phyloP scores from a whole-genome alignment of 768 basidiomycete genomes.

The Phallus indusiatus region DNA sequence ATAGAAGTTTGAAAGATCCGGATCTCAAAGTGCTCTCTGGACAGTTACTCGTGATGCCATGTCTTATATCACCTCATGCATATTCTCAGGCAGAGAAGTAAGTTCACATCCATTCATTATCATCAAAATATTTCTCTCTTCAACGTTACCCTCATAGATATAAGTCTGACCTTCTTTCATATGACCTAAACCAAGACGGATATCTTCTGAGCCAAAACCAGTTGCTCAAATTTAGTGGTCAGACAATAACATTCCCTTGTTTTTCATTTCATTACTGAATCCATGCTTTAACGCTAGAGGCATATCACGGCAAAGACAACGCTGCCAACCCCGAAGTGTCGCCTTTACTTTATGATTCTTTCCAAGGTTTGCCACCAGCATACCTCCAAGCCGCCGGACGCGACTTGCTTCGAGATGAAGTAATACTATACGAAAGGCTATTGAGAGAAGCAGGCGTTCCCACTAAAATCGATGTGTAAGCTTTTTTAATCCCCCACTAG shows the following conservation, averaged over 20 bases:
- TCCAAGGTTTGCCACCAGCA: constrained; percentile 16
- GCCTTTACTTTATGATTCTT: constrained; percentile 15
- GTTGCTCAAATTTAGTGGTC: constrained; percentile 3
- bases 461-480: constrained; percentile 17
- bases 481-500: neutral
- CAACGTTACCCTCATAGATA: constrained; percentile 10
- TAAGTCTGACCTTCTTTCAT: constrained; percentile 16
- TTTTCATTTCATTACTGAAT: neutral
- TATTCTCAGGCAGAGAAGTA: constrained; percentile 18
- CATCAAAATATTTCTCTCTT: neutral
- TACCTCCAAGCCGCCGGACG: constrained; percentile 18
- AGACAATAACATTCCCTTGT: neutral
- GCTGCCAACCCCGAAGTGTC: constrained; percentile 8
- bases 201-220: constrained; percentile 8
- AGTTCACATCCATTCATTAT: neutral
- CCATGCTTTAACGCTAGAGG: neutral
- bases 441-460: constrained; percentile 16
- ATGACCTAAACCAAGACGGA: constrained; percentile 15
- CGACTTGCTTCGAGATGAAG: constrained; percentile 23
- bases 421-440: constrained; percentile 17
- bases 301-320: neutral
- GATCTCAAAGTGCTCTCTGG: constrained; percentile 18
- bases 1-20: constrained; percentile 16
- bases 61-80: constrained; percentile 13
- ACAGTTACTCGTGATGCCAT: constrained; percentile 16